Percentiles rank a stretch among this genome's conserved stretches.
phyloP scores from a whole-genome alignment of 345 rosid species.

The Theobroma cacao region DNA sequence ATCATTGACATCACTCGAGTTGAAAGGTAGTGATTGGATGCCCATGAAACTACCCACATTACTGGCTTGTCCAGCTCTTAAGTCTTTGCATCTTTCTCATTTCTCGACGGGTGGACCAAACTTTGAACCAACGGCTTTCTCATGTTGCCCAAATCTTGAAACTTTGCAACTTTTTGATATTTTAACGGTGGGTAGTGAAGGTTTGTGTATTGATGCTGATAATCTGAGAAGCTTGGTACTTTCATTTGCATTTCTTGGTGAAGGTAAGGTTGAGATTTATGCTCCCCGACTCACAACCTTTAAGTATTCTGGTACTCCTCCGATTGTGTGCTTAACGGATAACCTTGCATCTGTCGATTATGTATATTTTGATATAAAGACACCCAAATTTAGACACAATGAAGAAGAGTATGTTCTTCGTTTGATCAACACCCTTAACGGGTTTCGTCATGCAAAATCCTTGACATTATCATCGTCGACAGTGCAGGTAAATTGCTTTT shows the following conservation, averaged over 20 bases:
- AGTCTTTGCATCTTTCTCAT: not conserved
- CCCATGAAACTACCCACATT: not conserved
- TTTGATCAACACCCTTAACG: no score
- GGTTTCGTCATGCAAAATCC: no score
- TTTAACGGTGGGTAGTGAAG: not conserved
- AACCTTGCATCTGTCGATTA: no score
- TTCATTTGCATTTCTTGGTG: no score
- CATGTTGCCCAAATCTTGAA: not conserved
- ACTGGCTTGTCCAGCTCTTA: not conserved
- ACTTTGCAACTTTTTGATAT: not conserved
- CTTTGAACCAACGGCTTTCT: not conserved
- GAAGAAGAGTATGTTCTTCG: no score
- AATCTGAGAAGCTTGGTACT: not conserved
- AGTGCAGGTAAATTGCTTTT: no score
- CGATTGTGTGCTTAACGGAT: no score
- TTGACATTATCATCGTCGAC: no score
- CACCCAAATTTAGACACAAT: no score
- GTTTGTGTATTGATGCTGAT: not conserved
- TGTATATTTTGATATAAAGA: no score
- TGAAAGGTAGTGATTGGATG: not conserved
- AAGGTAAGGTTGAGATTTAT: conserved; percentile 50
- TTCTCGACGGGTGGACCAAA: not conserved
- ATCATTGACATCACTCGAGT: not conserved
- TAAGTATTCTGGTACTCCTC: no score
- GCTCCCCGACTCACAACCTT: not conserved